Evolutionary conservation across 805 yeast genomes (phyloP).

Genomic region (Ogataea nakhonphanomensis): DNA sequence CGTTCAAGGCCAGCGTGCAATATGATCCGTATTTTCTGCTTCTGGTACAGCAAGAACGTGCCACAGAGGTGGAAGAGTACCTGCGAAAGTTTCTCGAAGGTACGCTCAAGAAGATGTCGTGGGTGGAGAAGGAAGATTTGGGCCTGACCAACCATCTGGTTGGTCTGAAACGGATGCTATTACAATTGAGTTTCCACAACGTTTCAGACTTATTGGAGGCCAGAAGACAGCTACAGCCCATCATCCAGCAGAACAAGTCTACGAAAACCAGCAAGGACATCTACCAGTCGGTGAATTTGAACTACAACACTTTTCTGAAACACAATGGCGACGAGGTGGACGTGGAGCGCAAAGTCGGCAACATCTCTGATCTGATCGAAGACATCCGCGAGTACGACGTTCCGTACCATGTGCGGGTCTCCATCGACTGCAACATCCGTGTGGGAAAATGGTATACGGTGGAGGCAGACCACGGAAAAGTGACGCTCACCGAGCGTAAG

Average conservation of each 20-base stretch:
- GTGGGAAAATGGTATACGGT: slow-evolving; percentile 97
- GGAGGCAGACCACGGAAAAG: slow-evolving; percentile 54
- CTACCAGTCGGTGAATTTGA: slow-evolving; percentile 53
- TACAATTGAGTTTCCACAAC: slow-evolving; percentile 73
- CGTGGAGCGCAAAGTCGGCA: slow-evolving; percentile 31
- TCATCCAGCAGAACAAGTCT: slow-evolving; percentile 62
- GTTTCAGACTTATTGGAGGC: slow-evolving; percentile 72
- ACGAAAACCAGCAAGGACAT: slow-evolving; percentile 63
- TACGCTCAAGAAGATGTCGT: slow-evolving; percentile 50
- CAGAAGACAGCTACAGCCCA: slow-evolving; percentile 64
- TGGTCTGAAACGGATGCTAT: slow-evolving; percentile 63
- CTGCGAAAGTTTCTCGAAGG: slow-evolving; percentile 65
- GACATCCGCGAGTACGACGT: slow-evolving; percentile 94
- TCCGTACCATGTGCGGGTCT: slow-evolving; percentile 92
- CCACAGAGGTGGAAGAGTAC: slow-evolving; percentile 82
- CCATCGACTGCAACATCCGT: slow-evolving; percentile 83
- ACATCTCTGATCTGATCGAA: slow-evolving; percentile 62
- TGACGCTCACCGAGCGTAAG: slow-evolving; percentile 53
- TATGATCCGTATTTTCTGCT: slow-evolving; percentile 87
- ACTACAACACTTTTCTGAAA: slow-evolving; percentile 30
- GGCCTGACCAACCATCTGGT: slow-evolving; percentile 79
- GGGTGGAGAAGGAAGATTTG: slow-evolving; percentile 74
- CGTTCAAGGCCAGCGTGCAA: slow-evolving; percentile 79
- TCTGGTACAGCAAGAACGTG: slow-evolving; percentile 56
- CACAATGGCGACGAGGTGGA: slow-evolving; percentile 28